These are phyloP conservation scores for Trichoderma atrobrunneum DNA, from an alignment of 2,329 filamentous ascomycete genomes.

Conservation along the genomic window DNA sequence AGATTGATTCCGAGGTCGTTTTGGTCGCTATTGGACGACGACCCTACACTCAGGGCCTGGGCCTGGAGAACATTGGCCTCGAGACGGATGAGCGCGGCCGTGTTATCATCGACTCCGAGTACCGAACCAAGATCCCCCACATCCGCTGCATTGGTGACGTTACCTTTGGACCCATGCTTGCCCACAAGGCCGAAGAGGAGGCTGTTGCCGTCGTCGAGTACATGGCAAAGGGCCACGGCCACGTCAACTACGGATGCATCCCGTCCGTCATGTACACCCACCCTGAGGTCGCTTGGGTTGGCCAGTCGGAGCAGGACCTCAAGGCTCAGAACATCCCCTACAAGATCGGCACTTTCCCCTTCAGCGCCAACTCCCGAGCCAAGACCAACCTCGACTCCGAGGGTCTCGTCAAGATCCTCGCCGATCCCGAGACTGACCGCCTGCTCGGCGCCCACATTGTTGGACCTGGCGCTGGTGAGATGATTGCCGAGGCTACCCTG, in stretches of 20 bases:
- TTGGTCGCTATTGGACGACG: slow-evolving; percentile 95
- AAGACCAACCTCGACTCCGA: slow-evolving; percentile 98
- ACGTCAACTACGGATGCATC: slow-evolving; percentile 98
- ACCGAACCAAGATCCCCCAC: slow-evolving; percentile 95
- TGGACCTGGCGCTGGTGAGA: slow-evolving; percentile 93
- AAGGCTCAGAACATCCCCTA: slow-evolving; percentile 89
- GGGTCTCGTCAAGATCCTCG: slow-evolving; percentile 94
- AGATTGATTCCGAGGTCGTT: slow-evolving; percentile 93
- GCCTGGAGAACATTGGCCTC: slow-evolving; percentile 88
- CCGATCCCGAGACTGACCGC: slow-evolving; percentile 93
- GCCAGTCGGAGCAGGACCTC: slow-evolving; percentile 93
- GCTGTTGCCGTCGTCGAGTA: slow-evolving; percentile 92
- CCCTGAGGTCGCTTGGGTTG: slow-evolving; percentile 97
- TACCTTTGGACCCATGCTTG: slow-evolving; percentile 98
- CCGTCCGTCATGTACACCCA: slow-evolving; percentile 99
- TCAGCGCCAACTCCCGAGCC: slow-evolving; percentile 95
- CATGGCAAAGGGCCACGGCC: slow-evolving; percentile 95
- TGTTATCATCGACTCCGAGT: slow-evolving; percentile 96
- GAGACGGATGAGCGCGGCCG: slow-evolving; percentile 91
- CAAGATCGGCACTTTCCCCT: slow-evolving; percentile 91
- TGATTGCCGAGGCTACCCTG: slow-evolving; percentile 96
- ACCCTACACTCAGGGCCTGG: slow-evolving; percentile 88
- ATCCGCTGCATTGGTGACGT: slow-evolving; percentile 95
- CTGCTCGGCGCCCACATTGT: slow-evolving; percentile 96
- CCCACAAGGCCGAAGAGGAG: slow-evolving; percentile 99